Percentiles rank a stretch among this genome's conserved stretches.
Evolutionary conservation across 257 asterid genomes (phyloP).

Genomic region (Striga asiatica): DNA sequence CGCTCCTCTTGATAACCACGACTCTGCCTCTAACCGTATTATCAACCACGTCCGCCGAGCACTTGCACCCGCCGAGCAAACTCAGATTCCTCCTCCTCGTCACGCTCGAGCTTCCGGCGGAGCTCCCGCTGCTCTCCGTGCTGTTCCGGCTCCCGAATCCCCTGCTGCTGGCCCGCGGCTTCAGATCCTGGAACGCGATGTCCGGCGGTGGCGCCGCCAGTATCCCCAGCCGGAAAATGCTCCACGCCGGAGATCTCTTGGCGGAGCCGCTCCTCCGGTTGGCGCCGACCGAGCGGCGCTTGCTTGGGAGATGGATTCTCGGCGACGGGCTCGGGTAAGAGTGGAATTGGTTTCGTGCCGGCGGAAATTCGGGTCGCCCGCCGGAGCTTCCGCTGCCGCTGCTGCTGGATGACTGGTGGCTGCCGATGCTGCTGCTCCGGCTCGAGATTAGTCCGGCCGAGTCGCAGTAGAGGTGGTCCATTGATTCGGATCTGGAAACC

Average conservation of each 20-base stretch:
- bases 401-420: slow-evolving; percentile 56
- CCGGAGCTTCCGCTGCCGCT: slow-evolving; percentile 37
- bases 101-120: slow-evolving; percentile 10
- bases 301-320: slow-evolving; percentile 26
- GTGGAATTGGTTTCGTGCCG: slow-evolving; percentile 43
- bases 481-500: slow-evolving; percentile 44
- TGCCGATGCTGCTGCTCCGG: slow-evolving; percentile 61
- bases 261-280: neutral
- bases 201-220: slow-evolving; percentile 58
- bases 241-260: slow-evolving; percentile 23
- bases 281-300: slow-evolving; percentile 1
- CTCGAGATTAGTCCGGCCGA: slow-evolving; percentile 36
- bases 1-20: slow-evolving; percentile 23
- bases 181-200: slow-evolving; percentile 46
- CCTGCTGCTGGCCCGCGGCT: slow-evolving; percentile 18
- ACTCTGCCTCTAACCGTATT: slow-evolving; percentile 25
- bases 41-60: slow-evolving; percentile 49
- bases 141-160: slow-evolving; percentile 43
- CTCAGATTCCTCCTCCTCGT: slow-evolving; percentile 26
- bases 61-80: slow-evolving; percentile 47
- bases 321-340: slow-evolving; percentile 94
- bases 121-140: slow-evolving; percentile 26
- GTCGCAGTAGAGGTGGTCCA: slow-evolving; percentile 35
- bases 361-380: slow-evolving; percentile 18
- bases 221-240: slow-evolving; percentile 49